These are phyloP conservation scores for Lentinula detonsa DNA, from an alignment of 768 basidiomycete genomes.

Conservation along the genomic window DNA sequence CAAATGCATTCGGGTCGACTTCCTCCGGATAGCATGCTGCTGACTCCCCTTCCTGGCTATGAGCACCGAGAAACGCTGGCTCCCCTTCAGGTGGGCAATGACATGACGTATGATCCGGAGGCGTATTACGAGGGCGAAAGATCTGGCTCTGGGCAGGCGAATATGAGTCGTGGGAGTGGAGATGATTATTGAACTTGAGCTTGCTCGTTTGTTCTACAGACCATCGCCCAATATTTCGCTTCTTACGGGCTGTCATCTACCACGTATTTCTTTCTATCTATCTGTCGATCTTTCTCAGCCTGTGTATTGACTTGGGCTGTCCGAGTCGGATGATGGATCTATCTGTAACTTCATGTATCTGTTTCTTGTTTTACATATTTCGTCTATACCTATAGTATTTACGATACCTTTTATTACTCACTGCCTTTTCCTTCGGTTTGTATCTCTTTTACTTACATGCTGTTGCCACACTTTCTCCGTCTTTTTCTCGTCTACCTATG, in stretches of 20 bases:
- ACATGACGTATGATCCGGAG: slow-evolving; percentile 13
- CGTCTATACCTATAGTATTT: slow-evolving; percentile 1
- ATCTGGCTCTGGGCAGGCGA: slow-evolving; percentile 36
- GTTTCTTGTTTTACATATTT: not conserved
- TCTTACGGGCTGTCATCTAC: not conserved
- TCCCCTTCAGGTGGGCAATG: slow-evolving; percentile 9
- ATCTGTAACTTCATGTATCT: not conserved
- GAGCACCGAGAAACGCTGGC: slow-evolving; percentile 18
- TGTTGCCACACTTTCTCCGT: not conserved
- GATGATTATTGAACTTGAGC: slow-evolving; percentile 21
- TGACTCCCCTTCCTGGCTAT: slow-evolving; percentile 66
- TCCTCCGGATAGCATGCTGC: slow-evolving; percentile 58
- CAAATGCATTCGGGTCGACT: slow-evolving; percentile 32
- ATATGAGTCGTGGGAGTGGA: slow-evolving; percentile 23
- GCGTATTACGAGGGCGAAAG: slow-evolving; percentile 32
- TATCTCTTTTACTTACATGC: not conserved
- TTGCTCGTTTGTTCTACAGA: not conserved
- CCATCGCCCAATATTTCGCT: not conserved
- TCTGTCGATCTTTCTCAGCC: no score
- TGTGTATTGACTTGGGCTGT: not conserved
- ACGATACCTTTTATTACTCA: not conserved
- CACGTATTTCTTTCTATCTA: slow-evolving; percentile 1
- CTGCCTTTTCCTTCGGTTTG: not conserved
- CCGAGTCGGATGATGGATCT: not conserved
- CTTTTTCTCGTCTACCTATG: not conserved